Conservation (phyloP, 2,329 filamentous ascomycete genomes). For the Aspergillus sclerotialis region DNA sequence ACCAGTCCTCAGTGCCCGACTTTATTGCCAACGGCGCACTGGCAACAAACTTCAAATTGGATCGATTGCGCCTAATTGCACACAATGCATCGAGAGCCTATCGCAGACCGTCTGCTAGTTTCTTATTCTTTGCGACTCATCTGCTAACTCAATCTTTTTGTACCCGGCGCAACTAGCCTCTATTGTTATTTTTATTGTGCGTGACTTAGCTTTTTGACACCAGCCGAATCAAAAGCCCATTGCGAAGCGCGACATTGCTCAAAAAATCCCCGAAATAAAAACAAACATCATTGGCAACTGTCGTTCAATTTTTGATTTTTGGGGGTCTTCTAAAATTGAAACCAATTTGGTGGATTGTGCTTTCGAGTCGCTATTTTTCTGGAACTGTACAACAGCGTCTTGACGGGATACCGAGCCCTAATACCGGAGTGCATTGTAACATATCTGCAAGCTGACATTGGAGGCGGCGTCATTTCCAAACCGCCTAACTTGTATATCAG, state of each 20-base stretch:
- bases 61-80: constrained; percentile 18
- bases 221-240: too few species aligned
- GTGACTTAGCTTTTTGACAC: too few species aligned
- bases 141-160: constrained; percentile 11
- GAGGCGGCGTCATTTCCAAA: too few species aligned
- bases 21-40: constrained; percentile 15
- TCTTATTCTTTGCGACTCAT: constrained; percentile 10
- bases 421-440: neutral
- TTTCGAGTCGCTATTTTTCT: too few species aligned
- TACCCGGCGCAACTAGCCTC: constrained; percentile 20
- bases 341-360: too few species aligned
- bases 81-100: constrained; percentile 27
- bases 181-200: constrained; percentile 5
- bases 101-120: constrained; percentile 17
- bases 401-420: neutral
- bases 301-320: too few species aligned
- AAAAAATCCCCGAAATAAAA: too few species aligned
- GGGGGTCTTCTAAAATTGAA: too few species aligned
- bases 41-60: constrained; percentile 12
- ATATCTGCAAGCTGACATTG: neutral
- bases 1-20: neutral
- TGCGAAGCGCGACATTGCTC: too few species aligned
- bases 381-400: neutral
- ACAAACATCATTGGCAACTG: too few species aligned
- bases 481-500: too few species aligned